phyloP scores from a whole-genome alignment of 208 protist species.

The Crithidia fasciculata region DNA sequence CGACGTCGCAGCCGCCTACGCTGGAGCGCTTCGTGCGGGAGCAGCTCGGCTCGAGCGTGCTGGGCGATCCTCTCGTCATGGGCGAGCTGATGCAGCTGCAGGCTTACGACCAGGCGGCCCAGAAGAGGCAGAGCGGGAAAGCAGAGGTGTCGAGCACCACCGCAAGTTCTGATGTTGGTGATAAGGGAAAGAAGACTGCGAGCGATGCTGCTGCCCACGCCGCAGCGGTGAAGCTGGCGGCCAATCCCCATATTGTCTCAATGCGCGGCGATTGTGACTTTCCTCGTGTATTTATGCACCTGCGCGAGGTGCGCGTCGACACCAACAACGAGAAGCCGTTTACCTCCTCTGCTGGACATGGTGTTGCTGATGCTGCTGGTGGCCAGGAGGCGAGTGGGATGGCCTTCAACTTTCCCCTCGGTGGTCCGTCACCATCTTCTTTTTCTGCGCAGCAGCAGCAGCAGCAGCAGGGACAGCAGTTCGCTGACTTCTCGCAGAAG shows the following conservation, averaged over 20 bases:
- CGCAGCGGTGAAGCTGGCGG: constrained; percentile 26
- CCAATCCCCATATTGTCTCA: constrained; percentile 31
- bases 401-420: not conserved
- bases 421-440: not conserved
- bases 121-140: too few species aligned
- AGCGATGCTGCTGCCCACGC: constrained; percentile 20
- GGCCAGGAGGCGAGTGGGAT: not conserved
- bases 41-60: constrained; percentile 60
- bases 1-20: constrained; percentile 52
- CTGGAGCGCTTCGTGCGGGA: constrained; percentile 65
- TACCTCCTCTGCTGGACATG: not conserved
- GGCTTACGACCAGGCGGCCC: not conserved
- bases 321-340: constrained; percentile 12
- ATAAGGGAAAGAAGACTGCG: not conserved
- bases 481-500: constrained; percentile 9
- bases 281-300: constrained; percentile 84
- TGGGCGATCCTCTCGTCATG: constrained; percentile 76
- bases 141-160: not conserved
- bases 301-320: constrained; percentile 61
- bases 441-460: too few species aligned
- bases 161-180: not conserved
- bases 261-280: constrained; percentile 87
- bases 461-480: constrained; percentile 9
- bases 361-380: not conserved
- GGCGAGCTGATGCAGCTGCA: constrained; percentile 33